Conservation (phyloP, 177 flowering plant species). For the Telopea speciosissima region DNA sequence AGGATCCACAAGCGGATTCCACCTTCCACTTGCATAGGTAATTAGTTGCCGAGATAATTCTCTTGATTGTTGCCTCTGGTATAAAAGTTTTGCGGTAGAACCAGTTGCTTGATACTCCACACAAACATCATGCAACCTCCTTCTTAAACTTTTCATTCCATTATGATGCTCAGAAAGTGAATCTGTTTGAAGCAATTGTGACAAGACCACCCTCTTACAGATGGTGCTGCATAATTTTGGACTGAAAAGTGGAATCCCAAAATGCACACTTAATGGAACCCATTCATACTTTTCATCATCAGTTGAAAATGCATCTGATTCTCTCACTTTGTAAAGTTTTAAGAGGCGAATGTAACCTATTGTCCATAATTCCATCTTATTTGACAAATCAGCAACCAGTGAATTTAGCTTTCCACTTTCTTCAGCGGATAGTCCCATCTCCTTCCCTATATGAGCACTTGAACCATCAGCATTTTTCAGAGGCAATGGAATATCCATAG, state of each 20-base stretch:
- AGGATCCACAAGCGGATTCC: slow-evolving; percentile 87
- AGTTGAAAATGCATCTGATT: slow-evolving; percentile 40
- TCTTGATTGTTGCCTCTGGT: slow-evolving; percentile 67
- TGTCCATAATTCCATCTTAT: slow-evolving; percentile 64
- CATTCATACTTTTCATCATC: slow-evolving; percentile 75
- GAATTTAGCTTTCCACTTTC: slow-evolving; percentile 49
- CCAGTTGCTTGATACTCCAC: slow-evolving; percentile 85
- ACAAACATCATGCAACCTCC: slow-evolving; percentile 72
- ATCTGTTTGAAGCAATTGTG: slow-evolving; percentile 77
- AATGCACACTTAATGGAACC: slow-evolving; percentile 89
- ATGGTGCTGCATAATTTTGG: slow-evolving; percentile 77
- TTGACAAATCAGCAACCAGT: slow-evolving; percentile 45
- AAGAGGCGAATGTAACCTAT: slow-evolving; percentile 83
- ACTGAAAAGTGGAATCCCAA: slow-evolving; percentile 91
- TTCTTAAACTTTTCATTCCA: slow-evolving; percentile 74
- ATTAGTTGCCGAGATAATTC: slow-evolving; percentile 49
- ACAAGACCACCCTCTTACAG: slow-evolving; percentile 71
- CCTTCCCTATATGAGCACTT: slow-evolving; percentile 55
- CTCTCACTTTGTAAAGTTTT: slow-evolving; percentile 66
- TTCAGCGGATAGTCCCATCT: slow-evolving; percentile 50
- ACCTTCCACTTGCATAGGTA: slow-evolving; percentile 92
- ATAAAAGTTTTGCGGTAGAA: slow-evolving; percentile 73
- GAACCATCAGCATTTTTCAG: slow-evolving; percentile 85
- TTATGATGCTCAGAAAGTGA: slow-evolving; percentile 64
- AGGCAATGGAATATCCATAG: slow-evolving; percentile 82